Base-by-base conservation (phyloP, 768 basidiomycete genomes). In the Cyathus striatus region DNA sequence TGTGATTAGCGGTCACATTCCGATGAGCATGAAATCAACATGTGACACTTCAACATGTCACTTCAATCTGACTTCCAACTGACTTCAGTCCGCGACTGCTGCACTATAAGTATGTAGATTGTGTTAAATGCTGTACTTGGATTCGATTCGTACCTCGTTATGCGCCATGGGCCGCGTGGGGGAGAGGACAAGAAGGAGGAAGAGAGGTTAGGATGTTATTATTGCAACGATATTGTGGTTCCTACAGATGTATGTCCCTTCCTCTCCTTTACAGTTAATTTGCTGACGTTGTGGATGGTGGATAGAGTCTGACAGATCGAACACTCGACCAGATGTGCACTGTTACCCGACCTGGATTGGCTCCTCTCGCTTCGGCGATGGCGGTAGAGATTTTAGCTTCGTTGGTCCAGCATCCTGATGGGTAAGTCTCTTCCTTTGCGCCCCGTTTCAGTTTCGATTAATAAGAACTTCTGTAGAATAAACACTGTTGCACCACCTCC, bases 241-340 rank as follows among this genome's bases (percentile, higher is more conserved):
- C 94, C 96, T 6, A 80, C 87, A 14, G 94, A 99, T 60, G 94
- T 95, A 46, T 36, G 68, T 56, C 44, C 45, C 23, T 12, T 40
- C n/a, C 14, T 32, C 42, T 38, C 16, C 35, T 18, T 40, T 6
- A n/a, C 21, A 37, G 12, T 41, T 42, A 32, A 3, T 22, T 25
- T 40, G 5, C n/a, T 14, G 16, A 9, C 25, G n/a, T 37, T n/a
- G n/a, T n/a, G n/a, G n/a, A n/a, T n/a, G n/a, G n/a, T n/a, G n/a
- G 39, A 5, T 41, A 70, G 70, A 72, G 69, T 7, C 59, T 74
- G 75, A 86, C 88, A 1, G 95, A 98, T 59, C 78, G 93, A 33
- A 95, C 94, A 3, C 76, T 98, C 12, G 96, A 98, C 60, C 95
- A 98, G 60, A 97, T 97, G 95, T 99, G 96, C 59, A 98, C 96